Conservation (phyloP, 352 stramenopile species). For the Phytophthora parvispora region DNA sequence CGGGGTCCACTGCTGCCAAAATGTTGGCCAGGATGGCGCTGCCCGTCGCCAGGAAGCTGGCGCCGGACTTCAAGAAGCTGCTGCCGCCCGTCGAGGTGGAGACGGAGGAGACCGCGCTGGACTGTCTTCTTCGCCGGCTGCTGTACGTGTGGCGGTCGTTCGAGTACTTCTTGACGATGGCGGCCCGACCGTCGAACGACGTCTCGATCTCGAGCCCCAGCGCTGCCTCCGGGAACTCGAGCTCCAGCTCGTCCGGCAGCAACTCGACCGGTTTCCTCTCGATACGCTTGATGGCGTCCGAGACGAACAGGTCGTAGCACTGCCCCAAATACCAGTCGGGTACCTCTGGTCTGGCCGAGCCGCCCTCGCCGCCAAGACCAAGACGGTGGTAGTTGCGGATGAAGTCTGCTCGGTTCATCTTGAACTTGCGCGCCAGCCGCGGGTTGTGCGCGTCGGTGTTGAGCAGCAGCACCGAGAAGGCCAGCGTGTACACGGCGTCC, state of each 20-base stretch:
- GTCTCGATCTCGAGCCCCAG: constrained; percentile 85
- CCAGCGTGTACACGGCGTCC: constrained; percentile 81
- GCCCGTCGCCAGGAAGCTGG: constrained; percentile 34
- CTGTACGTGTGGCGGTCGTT: constrained; percentile 59
- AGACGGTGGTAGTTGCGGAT: constrained; percentile 79
- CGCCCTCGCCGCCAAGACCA: constrained; percentile 44
- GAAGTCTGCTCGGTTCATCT: constrained; percentile 82
- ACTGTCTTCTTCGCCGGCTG: constrained; percentile 35
- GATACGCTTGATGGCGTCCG: constrained; percentile 68
- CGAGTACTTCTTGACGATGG: constrained; percentile 69
- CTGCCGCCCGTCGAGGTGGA: constrained; percentile 7
- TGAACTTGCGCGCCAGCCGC: constrained; percentile 65
- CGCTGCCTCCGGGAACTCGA: constrained; percentile 64
- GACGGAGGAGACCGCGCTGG: constrained; percentile 10
- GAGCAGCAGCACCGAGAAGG: constrained; percentile 82
- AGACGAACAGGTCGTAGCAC: constrained; percentile 76
- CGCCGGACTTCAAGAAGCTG: constrained; percentile 25
- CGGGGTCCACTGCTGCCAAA: constrained; percentile 25
- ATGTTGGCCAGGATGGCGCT: constrained; percentile 31
- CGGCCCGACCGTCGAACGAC: constrained; percentile 74
- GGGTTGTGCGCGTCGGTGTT: constrained; percentile 89
- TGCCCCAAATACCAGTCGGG: constrained; percentile 59
- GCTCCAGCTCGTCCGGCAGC: constrained; percentile 68
- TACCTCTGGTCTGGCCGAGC: constrained; percentile 41
- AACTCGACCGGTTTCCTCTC: constrained; percentile 55